Conservation (phyloP, 306 rosid species). For the Lathyrus oleraceus region DNA sequence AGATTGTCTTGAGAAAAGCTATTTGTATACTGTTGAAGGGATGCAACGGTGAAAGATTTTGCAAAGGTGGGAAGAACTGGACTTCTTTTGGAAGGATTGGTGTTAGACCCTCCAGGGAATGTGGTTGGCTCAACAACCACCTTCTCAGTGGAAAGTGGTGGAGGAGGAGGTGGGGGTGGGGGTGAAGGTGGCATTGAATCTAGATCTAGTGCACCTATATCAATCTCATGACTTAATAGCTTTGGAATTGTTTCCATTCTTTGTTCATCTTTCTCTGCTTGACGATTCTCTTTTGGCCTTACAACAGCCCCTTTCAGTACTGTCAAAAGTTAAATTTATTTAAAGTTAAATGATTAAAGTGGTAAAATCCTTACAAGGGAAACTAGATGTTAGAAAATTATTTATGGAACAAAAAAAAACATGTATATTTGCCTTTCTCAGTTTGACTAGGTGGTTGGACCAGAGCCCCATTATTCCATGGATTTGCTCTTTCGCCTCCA, state of each 20-base stretch:
- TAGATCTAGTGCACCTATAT: constrained; percentile 48
- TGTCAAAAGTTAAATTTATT: constrained; percentile 13
- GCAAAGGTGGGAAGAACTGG: constrained; percentile 46
- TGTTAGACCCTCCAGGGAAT: constrained; percentile 38
- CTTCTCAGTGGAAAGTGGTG: constrained; percentile 49
- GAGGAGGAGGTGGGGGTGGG: constrained; percentile 49
- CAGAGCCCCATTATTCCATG: constrained; percentile 46
- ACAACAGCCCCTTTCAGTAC: constrained; percentile 56
- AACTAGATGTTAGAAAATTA: constrained; percentile 19
- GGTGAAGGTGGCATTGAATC: constrained; percentile 60
- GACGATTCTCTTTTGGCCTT: constrained; percentile 55
- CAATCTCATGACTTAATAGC: constrained; percentile 52
- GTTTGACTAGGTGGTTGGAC: constrained; percentile 52
- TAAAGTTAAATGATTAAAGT: constrained; percentile 9
- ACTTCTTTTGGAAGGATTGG: constrained; percentile 49
- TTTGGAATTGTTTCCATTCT: constrained; percentile 51
- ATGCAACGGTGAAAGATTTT: constrained; percentile 74
- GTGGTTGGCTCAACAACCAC: constrained; percentile 58
- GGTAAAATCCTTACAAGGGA: constrained; percentile 1
- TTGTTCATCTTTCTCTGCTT: constrained; percentile 48
- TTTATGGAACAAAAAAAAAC: constrained; percentile 21
- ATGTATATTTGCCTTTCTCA: constrained; percentile 58
- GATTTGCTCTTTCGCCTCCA: constrained; percentile 62
- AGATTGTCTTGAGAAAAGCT: constrained; percentile 88
- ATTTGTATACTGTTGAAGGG: constrained; percentile 86